Conservation (phyloP, 1,284 basidiomycete genomes). For the Amylostereum areolatum region DNA sequence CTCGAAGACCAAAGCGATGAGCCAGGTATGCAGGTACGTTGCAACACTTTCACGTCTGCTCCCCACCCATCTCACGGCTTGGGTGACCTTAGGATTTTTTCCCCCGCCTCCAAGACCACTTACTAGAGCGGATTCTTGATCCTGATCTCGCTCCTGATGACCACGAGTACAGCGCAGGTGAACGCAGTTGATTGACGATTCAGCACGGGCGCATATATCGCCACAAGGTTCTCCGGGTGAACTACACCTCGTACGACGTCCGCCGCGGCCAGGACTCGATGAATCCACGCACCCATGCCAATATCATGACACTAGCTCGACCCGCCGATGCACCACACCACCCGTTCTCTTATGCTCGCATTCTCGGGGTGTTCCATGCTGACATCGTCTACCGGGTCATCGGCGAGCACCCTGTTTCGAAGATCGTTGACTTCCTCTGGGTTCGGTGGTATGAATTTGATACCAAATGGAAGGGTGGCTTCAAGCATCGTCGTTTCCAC, state of each 20-base stretch:
- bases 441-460: constrained; percentile 23
- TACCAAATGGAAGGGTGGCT: constrained; percentile 8
- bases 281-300: constrained; percentile 20
- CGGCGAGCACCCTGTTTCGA: neutral
- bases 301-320: constrained; percentile 23
- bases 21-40: constrained; percentile 16
- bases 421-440: constrained; percentile 19
- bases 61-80: no score
- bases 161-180: neutral
- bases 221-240: constrained; percentile 18
- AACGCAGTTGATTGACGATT: constrained; percentile 11
- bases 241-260: constrained; percentile 28
- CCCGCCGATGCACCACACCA: constrained; percentile 10
- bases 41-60: neutral
- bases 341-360: constrained; percentile 25
- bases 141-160: constrained; percentile 5
- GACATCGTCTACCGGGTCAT: constrained; percentile 11
- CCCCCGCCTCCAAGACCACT: constrained; percentile 13
- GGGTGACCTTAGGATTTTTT: constrained; percentile 19
- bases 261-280: constrained; percentile 27
- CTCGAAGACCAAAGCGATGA: constrained; percentile 11
- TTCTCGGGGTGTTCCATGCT: constrained; percentile 26
- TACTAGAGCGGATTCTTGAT: constrained; percentile 12
- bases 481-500: constrained; percentile 13
- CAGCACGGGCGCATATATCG: constrained; percentile 16